Evolutionary conservation across 306 rosid species (phyloP), one percentile per base, ranked within the genome.

Genomic region (Citrullus amarus): DNA sequence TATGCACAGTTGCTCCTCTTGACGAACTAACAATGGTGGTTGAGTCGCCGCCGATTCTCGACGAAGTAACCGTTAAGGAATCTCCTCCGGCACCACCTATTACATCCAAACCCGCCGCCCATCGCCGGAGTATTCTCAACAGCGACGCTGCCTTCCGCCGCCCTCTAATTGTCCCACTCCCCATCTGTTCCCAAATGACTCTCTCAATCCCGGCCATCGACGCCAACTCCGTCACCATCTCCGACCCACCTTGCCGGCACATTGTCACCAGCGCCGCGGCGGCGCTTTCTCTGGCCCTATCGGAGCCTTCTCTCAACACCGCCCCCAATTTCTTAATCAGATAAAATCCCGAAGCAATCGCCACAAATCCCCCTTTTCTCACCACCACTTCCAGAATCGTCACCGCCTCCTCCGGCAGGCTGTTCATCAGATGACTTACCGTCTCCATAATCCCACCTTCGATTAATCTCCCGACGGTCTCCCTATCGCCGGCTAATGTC

Each of bases 171-270:
- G 90, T 88, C 36, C 98, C 97, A 25, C 82, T 82, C 44, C 92
- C 97, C 98, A 96, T 92, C 54, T 88, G 76, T 48, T 91, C 98
- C 99, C 99, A 96, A 43, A 87, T 81, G 1, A 90, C 84, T 77
- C 99, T 92, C 80, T 96, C 99, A 28, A 96, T 88, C 6, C 96
- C 97, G 0, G 88, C 54, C 10, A 90, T 62, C 18, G 85, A 76
- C 9, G 89, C 99, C 69, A 96, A 66, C 78, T 92, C 99, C 3
- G 84, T 81, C 84, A 96, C 99, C 86, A 90, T 65, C 56, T 91
- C 97, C 61, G 87, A 81, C 4, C 99, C 98, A 0, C 98, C 98
- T 54, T 96, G 91, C 39, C 99, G 34, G 20, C 97, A 89, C 75
- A 96, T 84, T 0, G 90, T 91, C 25, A 91, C 97, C 0, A 96